Evolutionary conservation across 2,329 filamentous ascomycete genomes (phyloP).

Genomic region (Stemphylium vesicarium): DNA sequence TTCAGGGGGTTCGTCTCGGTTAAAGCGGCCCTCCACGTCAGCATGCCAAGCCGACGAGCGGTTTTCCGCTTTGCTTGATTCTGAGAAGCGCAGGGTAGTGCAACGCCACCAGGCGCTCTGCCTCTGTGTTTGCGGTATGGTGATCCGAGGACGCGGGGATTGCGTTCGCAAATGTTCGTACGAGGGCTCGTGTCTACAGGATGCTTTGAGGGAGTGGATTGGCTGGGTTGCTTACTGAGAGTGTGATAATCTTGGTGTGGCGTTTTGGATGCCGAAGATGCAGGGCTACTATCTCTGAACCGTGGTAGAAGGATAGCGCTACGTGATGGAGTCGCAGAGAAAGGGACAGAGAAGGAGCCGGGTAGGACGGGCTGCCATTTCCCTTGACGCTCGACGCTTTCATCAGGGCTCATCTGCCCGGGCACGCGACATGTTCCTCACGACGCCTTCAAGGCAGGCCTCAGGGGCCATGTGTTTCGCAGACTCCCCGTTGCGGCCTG

Average conservation of each 20-base stretch:
- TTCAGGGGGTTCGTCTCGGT: slow-evolving; percentile 12
- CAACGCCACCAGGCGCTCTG: not conserved
- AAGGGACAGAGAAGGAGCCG: not conserved
- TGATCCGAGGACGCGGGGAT: slow-evolving; percentile 3
- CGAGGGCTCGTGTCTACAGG: not conserved
- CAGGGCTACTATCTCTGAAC: too few relatives aligned
- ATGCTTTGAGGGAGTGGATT: too few relatives aligned
- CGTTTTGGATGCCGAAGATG: too few relatives aligned
- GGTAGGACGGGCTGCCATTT: slow-evolving; percentile 6
- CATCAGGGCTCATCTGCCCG: not conserved
- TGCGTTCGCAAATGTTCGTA: not conserved
- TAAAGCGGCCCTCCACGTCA: slow-evolving; percentile 21
- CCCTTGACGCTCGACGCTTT: not conserved
- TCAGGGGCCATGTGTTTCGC: not conserved
- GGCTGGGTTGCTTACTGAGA: not conserved
- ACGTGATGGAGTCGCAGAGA: not conserved
- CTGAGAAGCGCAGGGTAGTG: slow-evolving; percentile 5
- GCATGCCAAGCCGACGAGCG: slow-evolving; percentile 17
- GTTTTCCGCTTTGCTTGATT: slow-evolving; percentile 18
- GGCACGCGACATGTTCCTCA: slow-evolving; percentile 14
- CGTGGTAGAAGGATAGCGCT: not conserved
- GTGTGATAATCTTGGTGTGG: not conserved
- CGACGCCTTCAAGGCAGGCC: not conserved
- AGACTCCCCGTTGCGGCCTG: slow-evolving; percentile 3
- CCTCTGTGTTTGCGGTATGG: not conserved